Evolutionary conservation across 805 yeast genomes (phyloP), one percentile per base, ranked within the genome.

Genomic region (Kluyveromyces starmeri): DNA sequence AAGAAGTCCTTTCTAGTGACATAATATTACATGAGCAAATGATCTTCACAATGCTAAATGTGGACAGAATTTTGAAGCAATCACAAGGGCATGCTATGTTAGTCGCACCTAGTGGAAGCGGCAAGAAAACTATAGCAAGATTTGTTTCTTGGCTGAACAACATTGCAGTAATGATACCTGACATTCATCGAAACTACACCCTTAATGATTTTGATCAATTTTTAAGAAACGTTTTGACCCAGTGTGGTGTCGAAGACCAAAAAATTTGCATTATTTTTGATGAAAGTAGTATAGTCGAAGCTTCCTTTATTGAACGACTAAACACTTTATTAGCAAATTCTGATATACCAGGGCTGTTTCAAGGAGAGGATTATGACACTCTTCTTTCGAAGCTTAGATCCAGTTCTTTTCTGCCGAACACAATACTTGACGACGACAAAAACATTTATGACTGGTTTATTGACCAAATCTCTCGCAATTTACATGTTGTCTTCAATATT

Each of bases 111-210:
- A 70, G 84, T 35, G 72, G 94, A 1, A 74, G 86, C 44, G 96
- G 96, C 1, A 83, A 83, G 53, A 70, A 84, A 0, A 78, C 88
- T 0, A 48, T 86, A 35, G 65, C 82, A 0, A 71, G 75, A 41
- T 89, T 89, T 66, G 95, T 83, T 4, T 75, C 94, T 0, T 89
- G 97, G 97, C 73, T 86, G 60, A 82, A 83, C 52, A 96, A 95
- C 0, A 50, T 83, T 13, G 68, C 64, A 18, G 65, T 76, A 0
- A 59, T 67, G 13, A 83, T 77, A 41, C 64, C 89, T 22, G 62
- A 61, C 24, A 80, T 81, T 0, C 67, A 69, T 17, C 55, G 71
- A 6, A 62, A 60, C 7, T 88, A 73, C 47, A 56, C 69, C 0
- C 60, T 82, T 12, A 45, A 44, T 0, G 82, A 85, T 33, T 88